A percentile compares a stretch with the other conserved stretches of the same genome.
Evolutionary conservation across 331 rosid species (phyloP).

Genomic region (Arachis monticola): DNA sequence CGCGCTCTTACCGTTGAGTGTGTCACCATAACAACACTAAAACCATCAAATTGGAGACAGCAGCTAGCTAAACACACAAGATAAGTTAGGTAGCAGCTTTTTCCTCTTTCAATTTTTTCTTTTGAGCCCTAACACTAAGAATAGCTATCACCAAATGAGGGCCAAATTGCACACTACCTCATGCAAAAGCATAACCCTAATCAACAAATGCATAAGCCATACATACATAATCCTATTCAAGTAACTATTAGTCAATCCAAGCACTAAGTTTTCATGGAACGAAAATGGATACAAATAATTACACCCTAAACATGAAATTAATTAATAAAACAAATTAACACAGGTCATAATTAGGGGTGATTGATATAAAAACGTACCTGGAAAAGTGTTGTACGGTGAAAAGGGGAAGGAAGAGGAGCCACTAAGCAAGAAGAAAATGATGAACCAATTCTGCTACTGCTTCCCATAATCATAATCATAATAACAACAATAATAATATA

Average conservation of each 20-base stretch:
- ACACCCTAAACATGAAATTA: background rate
- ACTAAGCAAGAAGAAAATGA: slow-evolving; percentile 40
- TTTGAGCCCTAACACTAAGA: background rate
- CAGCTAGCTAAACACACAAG: background rate
- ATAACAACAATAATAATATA: background rate
- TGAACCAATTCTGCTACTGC: slow-evolving; percentile 28
- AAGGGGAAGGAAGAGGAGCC: slow-evolving; percentile 46
- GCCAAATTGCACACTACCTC: background rate
- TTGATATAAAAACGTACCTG: slow-evolving; percentile 31
- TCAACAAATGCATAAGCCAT: slow-evolving; percentile 1
- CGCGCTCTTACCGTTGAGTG: no score
- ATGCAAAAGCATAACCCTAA: background rate
- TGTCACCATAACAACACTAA: background rate
- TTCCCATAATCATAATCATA: slow-evolving; percentile 23
- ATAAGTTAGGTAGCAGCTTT: background rate
- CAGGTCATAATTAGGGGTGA: no score
- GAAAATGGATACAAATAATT: background rate
- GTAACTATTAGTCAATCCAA: background rate
- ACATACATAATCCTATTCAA: background rate
- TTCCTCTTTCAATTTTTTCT: background rate
- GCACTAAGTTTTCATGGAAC: background rate
- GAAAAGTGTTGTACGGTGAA: slow-evolving; percentile 24
- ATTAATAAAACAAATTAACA: background rate
- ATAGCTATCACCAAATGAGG: background rate
- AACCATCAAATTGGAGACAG: background rate